Base-by-base conservation (phyloP, 2,329 filamentous ascomycete genomes). In the Nigrograna mackinnonii region DNA sequence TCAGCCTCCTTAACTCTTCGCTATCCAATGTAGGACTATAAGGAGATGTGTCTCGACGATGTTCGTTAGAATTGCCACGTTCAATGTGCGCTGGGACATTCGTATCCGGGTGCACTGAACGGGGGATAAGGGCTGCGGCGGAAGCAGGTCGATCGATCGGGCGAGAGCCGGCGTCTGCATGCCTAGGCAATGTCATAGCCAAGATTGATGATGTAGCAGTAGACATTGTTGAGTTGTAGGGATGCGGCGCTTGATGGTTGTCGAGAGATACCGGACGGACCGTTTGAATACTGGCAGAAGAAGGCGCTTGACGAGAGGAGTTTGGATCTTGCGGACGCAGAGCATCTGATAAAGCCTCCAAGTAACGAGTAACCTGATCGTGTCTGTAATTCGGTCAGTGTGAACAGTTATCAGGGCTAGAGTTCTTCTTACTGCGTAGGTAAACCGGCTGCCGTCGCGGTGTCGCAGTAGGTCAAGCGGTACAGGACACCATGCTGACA, bases 401-500 rank as follows among this genome's bases (percentile, higher is more conserved):
- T 12, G 18, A 26, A n/a, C 9, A 7, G 12, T 37, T 16, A 26
- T 11, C n/a, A 11, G 16, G n/a, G 16, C 11, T 33, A 12, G n/a
- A 12, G 36, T n/a, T n/a, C n/a, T n/a, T n/a, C 37, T 13, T 55
- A 60, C 62, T 32, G 46, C 38, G 50, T 24, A 18, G 49, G 51
- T 26, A 57, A 34, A 33, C 45, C 47, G 5, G 57, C 53, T 38
- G 51, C 46, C 38, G 40, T 57, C 18, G 55, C 56, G 33, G 48
- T 60, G 41, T 58, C 51, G 56, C 67, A 70, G 47, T 66, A 66
- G 38, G 55, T 49, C 41, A 60, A 31, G 38, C 50, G 54, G 43
- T 46, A 57, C 21, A 69, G 37, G 32, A 66, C 58, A 22, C 46
- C 50, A 52, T 70, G 67, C 43, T 44, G 48, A 50, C 67, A 70